These are phyloP conservation scores for Solanum peruvianum DNA, from an alignment of 257 asterid genomes.

Conservation along the genomic window DNA sequence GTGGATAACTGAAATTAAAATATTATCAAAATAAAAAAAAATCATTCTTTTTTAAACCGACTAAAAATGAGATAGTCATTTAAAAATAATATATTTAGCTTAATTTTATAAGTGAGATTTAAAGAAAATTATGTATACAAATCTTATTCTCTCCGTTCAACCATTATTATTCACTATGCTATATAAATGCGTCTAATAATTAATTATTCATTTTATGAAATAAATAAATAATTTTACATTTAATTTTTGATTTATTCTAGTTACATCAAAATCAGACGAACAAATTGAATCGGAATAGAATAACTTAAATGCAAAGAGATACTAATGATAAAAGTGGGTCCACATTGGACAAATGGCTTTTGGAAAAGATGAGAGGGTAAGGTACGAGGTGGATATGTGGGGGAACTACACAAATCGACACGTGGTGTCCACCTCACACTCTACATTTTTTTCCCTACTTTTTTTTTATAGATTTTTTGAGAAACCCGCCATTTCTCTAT, in stretches of 20 bases:
- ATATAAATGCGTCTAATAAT: no score
- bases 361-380: neutral
- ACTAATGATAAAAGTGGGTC: neutral
- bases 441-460: neutral
- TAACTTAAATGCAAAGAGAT: no score
- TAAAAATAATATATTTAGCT: neutral
- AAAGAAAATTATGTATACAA: fast-evolving
- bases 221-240: no score
- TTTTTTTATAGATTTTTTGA: neutral
- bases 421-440: slow-evolving; percentile 9
- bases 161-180: no score
- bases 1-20: no score
- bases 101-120: no score
- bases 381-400: neutral
- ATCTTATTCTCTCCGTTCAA: no score
- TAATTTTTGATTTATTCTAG: fast-evolving
- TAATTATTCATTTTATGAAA: no score
- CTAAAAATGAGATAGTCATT: neutral
- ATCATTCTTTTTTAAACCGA: no score
- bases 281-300: neutral
- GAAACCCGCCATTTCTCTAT: neutral
- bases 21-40: no score
- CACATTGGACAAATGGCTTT: neutral
- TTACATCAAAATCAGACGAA: fast-evolving
- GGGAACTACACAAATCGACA: neutral